Conservation (phyloP, 768 basidiomycete genomes). For the Boletus sp. region DNA sequence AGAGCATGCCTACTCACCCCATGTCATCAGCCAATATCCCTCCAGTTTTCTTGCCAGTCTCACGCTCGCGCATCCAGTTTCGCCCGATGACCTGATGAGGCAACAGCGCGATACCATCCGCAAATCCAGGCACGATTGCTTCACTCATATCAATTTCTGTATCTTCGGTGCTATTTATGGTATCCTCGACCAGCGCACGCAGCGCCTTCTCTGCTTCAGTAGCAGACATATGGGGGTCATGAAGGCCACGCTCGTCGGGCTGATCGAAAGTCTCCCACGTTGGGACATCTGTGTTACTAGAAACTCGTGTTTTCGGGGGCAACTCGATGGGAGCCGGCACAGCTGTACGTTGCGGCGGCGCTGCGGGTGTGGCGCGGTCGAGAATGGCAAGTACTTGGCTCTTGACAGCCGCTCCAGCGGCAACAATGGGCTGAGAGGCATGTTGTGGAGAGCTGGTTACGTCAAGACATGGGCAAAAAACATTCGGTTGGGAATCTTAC, state of each 20-base stretch:
- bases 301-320: slow-evolving; percentile 18
- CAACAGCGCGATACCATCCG: slow-evolving; percentile 63
- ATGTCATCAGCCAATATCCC: slow-evolving; percentile 93
- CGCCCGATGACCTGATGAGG: slow-evolving; percentile 89
- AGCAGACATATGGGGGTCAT: slow-evolving; percentile 38
- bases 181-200: slow-evolving; percentile 71
- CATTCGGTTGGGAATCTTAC: slow-evolving; percentile 2
- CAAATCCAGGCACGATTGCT: slow-evolving; percentile 75
- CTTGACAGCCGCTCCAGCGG: background rate
- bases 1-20: slow-evolving; percentile 50
- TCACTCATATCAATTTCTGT: slow-evolving; percentile 56
- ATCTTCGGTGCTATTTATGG: slow-evolving; percentile 51
- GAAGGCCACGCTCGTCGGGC: slow-evolving; percentile 23
- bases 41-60: slow-evolving; percentile 73
- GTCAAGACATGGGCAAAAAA: slow-evolving; percentile 1
- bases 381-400: slow-evolving; percentile 22
- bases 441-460: slow-evolving; percentile 4
- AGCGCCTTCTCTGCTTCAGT: slow-evolving; percentile 76
- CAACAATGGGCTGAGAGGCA: background rate
- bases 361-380: slow-evolving; percentile 20
- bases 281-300: slow-evolving; percentile 9
- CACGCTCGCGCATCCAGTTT: slow-evolving; percentile 84
- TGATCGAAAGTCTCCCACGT: slow-evolving; percentile 33
- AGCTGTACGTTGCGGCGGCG: slow-evolving; percentile 17
- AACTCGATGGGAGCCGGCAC: slow-evolving; percentile 35